A percentile compares a stretch with the other conserved stretches of the same genome.
Evolutionary conservation across 2,329 filamentous ascomycete species (phyloP).

Genomic region (Didymella lethalis): DNA sequence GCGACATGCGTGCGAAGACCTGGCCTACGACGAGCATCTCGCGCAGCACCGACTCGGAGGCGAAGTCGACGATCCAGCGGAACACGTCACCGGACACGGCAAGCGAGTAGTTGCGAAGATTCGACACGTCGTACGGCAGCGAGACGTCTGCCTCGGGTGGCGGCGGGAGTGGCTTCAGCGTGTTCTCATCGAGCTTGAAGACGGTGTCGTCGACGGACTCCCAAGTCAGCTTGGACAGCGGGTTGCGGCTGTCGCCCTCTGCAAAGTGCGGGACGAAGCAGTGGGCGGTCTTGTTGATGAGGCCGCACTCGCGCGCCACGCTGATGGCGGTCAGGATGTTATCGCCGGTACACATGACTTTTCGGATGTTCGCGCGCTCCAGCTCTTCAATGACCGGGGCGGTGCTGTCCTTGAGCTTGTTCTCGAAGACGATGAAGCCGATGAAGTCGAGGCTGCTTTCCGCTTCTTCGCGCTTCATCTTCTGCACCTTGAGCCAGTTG

Average conservation of each 20-base stretch:
- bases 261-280: conserved; percentile 93
- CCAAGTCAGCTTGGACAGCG: conserved; percentile 80
- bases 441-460: conserved; percentile 86
- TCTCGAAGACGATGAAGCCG: conserved; percentile 98
- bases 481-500: conserved; percentile 93
- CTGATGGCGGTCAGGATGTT: conserved; percentile 97
- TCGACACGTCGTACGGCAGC: conserved; percentile 82
- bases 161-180: conserved; percentile 77
- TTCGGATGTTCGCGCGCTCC: conserved; percentile 80
- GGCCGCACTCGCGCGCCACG: conserved; percentile 86
- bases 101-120: conserved; percentile 83
- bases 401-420: conserved; percentile 93
- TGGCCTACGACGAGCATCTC: conserved; percentile 90
- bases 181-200: conserved; percentile 79
- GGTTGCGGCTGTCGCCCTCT: conserved; percentile 77
- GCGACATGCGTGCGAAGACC: conserved; percentile 98
- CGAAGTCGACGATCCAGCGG: conserved; percentile 94
- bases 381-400: conserved; percentile 83
- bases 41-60: conserved; percentile 78
- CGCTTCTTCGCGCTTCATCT: conserved; percentile 86
- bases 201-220: conserved; percentile 91
- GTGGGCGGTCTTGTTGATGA: conserved; percentile 81
- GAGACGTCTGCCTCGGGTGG: conserved; percentile 79
- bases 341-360: conserved; percentile 97
- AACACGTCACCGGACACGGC: conserved; percentile 94